Conservation (phyloP, 1,284 basidiomycete genomes). For the Irpex sp. region DNA sequence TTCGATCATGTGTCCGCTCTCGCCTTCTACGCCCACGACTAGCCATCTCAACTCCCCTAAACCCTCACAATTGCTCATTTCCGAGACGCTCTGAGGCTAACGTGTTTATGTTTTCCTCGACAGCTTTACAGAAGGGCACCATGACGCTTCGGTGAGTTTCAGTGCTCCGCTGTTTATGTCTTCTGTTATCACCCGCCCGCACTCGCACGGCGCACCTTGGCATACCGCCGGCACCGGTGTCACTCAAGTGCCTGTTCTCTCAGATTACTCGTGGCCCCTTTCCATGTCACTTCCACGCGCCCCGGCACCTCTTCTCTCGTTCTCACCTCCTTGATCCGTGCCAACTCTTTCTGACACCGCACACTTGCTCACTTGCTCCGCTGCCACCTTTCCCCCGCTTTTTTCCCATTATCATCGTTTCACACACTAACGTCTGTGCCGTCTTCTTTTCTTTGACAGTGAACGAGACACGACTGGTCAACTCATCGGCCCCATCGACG, state of each 20-base stretch:
- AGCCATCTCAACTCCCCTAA: slow-evolving; percentile 14
- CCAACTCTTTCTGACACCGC: background rate
- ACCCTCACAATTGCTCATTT: background rate
- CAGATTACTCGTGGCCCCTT: background rate
- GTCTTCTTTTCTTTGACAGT: slow-evolving; percentile 34
- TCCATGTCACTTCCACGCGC: background rate
- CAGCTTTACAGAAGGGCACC: slow-evolving; percentile 83
- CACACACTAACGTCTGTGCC: background rate
- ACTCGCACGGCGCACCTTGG: background rate
- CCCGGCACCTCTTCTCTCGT: background rate
- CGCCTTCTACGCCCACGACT: slow-evolving; percentile 8
- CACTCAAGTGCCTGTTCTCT: slow-evolving; percentile 1
- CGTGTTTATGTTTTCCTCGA: slow-evolving; percentile 7
- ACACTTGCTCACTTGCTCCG: background rate
- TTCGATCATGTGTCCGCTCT: slow-evolving; percentile 11
- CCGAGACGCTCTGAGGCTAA: slow-evolving; percentile 1
- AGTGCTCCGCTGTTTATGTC: slow-evolving; percentile 8
- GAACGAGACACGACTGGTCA: slow-evolving; percentile 96
- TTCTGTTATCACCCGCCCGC: slow-evolving; percentile 3
- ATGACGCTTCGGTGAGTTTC: slow-evolving; percentile 79
- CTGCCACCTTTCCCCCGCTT: background rate
- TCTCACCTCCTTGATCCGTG: background rate
- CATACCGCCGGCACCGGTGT: slow-evolving; percentile 11
- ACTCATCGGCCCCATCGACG: slow-evolving; percentile 89
- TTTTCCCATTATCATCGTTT: background rate